Base-by-base conservation (phyloP, 768 basidiomycete genomes). In the Lepiota brunneoincarnata region DNA sequence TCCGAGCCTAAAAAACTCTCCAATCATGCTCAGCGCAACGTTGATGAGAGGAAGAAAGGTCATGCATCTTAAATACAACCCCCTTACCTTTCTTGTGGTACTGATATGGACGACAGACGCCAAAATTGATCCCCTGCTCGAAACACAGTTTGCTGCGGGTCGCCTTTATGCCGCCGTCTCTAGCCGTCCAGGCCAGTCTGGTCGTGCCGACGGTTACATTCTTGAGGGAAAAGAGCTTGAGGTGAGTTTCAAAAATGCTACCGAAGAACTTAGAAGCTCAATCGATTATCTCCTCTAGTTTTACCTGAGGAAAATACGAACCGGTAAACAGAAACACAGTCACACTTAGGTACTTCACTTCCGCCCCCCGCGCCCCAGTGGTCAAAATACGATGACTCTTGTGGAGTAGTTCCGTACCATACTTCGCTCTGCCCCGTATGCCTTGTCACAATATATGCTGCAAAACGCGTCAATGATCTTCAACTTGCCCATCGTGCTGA, bases 181-280 rank as follows among this genome's bases (percentile, higher is more conserved):
- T 56, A 95, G 92, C 72, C 87, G 97, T 71, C 97, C 97, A 53
- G 97, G 97, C 37, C 97, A 99, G 73, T 90, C 86, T 52, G 97
- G 97, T 24, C 93, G 97, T 61, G 86, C 89, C 54, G 97, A 99
- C 71, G 97, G 97, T 49, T 98, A 98, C 75, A 78, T 99, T 59
- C 84, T 99, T 50, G 97, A 99, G 80, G 97, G 97, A 67, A 94
- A 92, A 77, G 97, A 99, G 72, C 86, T 98, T 52, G 95, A 98
- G 83, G 93, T 96, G 60, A 47, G 81, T 67, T 10, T 31, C 7
- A 3, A 31, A 10, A 31, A 31, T 2, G 3, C 31, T 31, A 31
- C 7, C 31, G 11, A 31, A 10, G 11, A 31, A 31, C 11, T 3
- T 31, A 9, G 31, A 31, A 31, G 7, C 26, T 36, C 14, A 36